Evolutionary conservation across 257 asterid species (phyloP), one percentile per base, ranked within the genome.

Genomic region (Solanum bulbocastanum): DNA sequence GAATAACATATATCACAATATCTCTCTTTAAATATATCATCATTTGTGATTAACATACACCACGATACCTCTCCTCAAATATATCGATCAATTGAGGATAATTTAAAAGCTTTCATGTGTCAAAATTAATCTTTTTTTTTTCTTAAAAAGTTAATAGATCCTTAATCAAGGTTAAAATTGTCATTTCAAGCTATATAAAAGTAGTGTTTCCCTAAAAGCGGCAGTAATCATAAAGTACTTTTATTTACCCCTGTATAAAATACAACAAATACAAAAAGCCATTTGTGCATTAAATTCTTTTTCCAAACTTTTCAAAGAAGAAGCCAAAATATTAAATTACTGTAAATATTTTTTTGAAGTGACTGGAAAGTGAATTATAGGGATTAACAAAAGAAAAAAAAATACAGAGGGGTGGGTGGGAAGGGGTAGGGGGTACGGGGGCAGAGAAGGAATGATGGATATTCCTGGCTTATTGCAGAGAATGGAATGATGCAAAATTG

Each of bases 391-490:
- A 27, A 10, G 13, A 27, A 30, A 25, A 18, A 23, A 22, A 30
- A 15, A 10, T 72, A 58, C 60, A 83, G 79, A 68, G 78, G 32
- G 83, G 86, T 42, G 83, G 60, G 46, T 25, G 15, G 36, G 30
- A 39, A 12, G 23, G 71, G 79, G 49, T 27, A 0, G 23, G 85
- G 83, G 30, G 30, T 30, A 30, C n/a, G 23, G 84, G 22, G 6
- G 14, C 62, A 40, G 62, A 78, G 56, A 25, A 40, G 84, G 89
- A 89, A 89, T 89, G 91, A 89, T 89, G 89, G 89, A 78, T 87
- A 89, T 89, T 87, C 89, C 91, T 89, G 89, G 37, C 36, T 78
- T 1, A 1, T 44, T 37, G 6, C 62, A 42, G 86, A 89, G 66
- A 84, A 87, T 87, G 88, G 88, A 89, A 89, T 89, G 89, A 87